Evolutionary conservation across 495 filamentous ascomycete genomes (phyloP), one percentile per base, ranked within the genome.

Genomic region (Tetracladium setigerum): DNA sequence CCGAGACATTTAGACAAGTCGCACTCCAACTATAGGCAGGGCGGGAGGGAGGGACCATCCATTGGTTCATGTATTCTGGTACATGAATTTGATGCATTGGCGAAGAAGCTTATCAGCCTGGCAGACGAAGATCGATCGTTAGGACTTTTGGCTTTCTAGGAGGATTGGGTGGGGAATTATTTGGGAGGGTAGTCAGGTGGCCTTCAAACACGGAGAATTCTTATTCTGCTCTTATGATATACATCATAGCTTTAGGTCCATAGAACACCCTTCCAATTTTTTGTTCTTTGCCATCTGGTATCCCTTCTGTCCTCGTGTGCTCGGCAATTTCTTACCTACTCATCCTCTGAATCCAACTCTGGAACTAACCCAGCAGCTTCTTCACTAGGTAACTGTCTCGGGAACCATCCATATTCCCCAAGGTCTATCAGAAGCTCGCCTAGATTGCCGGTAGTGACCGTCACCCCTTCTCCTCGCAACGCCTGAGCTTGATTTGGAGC

Each of bases 361-460:
- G 50, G 50, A 2, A 42, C 52, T 4, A 57, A 8, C 1, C 55
- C 58, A 38, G 46, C 48, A 5, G 49, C 51, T 12, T 18, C 50
- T 16, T 61, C 55, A 35, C 52, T 56, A 6, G 78, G 77, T 17
- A 83, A 54, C 17, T 57, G 55, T 15, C 62, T 55, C 2, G 86
- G 86, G 67, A 92, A 94, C 87, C 86, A 91, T 14, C 87, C 87
- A 64, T 74, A 87, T 49, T 66, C 66, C 5, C 54, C 66, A 36
- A 90, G 69, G 62, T 87, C 76, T 13, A 94, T 72, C 58, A 74
- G 76, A 22, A 84, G 68, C 62, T 87, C 84, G 1, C 84, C 86
- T 64, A 88, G 65, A n/a, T 67, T 70, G 32, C 80, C 77, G 17
- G 60, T 73, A 34, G 64, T 73, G 10, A 90, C 86, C 8, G 64